Conservation (phyloP, 345 rosid species). For the Citrus medica region DNA sequence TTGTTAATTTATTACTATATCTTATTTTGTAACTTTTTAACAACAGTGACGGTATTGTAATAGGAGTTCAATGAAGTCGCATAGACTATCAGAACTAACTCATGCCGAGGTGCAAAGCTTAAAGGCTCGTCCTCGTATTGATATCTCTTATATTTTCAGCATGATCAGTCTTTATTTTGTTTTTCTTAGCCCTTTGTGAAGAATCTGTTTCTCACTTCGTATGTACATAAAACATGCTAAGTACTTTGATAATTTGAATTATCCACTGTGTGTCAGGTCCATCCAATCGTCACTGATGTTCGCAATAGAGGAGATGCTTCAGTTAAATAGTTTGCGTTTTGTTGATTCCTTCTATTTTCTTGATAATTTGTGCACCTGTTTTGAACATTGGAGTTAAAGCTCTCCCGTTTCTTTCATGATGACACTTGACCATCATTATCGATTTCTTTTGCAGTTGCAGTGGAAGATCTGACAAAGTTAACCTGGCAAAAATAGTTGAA, state of each 20-base stretch:
- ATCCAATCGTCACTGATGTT: conserved; percentile 76
- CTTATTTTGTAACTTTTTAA: too few relatives aligned
- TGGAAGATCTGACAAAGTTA: conserved; percentile 74
- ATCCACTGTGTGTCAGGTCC: conserved; percentile 34
- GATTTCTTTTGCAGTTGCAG: conserved; percentile 49
- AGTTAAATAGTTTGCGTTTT: conserved; percentile 60
- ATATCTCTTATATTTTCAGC: conserved; percentile 69
- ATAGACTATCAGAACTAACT: conserved; percentile 25
- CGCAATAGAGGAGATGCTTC: conserved; percentile 76
- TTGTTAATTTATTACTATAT: too few relatives aligned
- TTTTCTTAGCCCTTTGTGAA: neutral
- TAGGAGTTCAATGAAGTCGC: conserved; percentile 64
- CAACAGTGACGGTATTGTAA: too few relatives aligned
- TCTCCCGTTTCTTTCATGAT: neutral
- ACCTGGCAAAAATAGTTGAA: conserved; percentile 50
- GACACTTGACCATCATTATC: neutral
- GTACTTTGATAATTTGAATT: neutral
- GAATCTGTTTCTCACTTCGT: neutral
- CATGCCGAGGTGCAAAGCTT: conserved; percentile 42
- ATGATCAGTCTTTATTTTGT: conserved; percentile 29
- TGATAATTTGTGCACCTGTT: neutral
- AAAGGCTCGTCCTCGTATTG: conserved; percentile 74
- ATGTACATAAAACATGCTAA: too few relatives aligned
- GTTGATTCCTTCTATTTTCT: neutral
- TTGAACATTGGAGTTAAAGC: neutral